A percentile compares a stretch with the other conserved stretches of the same genome.
Evolutionary conservation across 2,329 filamentous ascomycete species (phyloP).

Genomic region (Dactylellina drechsleri): DNA sequence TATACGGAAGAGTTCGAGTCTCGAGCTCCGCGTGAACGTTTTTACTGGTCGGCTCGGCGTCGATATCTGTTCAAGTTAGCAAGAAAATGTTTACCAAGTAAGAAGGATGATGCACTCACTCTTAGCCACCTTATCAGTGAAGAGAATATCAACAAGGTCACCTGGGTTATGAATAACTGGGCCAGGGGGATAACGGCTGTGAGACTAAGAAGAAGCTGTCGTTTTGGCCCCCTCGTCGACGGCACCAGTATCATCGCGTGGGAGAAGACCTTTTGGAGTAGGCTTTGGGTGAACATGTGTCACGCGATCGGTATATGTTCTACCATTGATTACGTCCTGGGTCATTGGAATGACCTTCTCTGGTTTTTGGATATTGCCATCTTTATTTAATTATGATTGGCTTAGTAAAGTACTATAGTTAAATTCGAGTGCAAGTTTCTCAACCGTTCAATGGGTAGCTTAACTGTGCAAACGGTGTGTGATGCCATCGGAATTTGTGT

Average conservation of each 20-base stretch:
- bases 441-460: too few species aligned
- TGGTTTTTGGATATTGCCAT: constrained; percentile 2
- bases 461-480: neutral
- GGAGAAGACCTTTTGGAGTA: constrained; percentile 4
- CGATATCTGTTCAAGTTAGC: neutral
- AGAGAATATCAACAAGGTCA: constrained; percentile 37
- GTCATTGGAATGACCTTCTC: constrained; percentile 25
- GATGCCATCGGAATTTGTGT: neutral
- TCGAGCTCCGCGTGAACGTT: constrained; percentile 31
- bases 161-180: constrained; percentile 31
- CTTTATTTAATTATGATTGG: constrained; percentile 6
- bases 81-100: neutral
- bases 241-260: neutral
- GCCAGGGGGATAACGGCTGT: constrained; percentile 26
- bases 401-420: neutral
- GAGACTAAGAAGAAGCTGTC: neutral
- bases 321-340: constrained; percentile 18
- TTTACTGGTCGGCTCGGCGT: neutral
- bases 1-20: constrained; percentile 30
- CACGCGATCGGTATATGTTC: constrained; percentile 18
- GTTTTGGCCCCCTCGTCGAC: neutral
- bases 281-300: constrained; percentile 36
- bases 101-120: neutral
- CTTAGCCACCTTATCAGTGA: constrained; percentile 1
- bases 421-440: neutral